Percentiles rank a stretch among this genome's conserved stretches.
Conservation (phyloP, 2,329 filamentous ascomycete genomes). For the Coniella lustricola region DNA sequence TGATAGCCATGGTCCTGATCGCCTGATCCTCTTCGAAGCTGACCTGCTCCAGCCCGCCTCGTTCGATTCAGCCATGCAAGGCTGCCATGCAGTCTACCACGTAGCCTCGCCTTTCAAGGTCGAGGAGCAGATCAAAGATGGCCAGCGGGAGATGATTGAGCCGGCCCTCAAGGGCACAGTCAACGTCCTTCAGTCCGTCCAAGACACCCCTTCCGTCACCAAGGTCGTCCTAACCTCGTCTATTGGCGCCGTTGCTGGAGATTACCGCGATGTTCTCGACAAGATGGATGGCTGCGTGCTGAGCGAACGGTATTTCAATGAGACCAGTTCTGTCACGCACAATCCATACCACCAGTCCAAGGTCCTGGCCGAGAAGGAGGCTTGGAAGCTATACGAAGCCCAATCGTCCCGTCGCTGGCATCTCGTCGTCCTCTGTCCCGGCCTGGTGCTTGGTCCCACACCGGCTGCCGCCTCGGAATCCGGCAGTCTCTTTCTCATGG, state of each 20-base stretch:
- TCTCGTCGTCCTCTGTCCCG: constrained; percentile 23
- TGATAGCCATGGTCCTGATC: constrained; percentile 12
- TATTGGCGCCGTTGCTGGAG: constrained; percentile 22
- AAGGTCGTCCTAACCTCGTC: constrained; percentile 23
- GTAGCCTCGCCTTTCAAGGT: constrained; percentile 28
- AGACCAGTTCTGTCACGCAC: constrained; percentile 20
- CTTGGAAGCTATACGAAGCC: constrained; percentile 19
- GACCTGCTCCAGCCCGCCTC: constrained; percentile 24
- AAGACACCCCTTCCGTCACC: constrained; percentile 19
- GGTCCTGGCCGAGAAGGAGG: constrained; percentile 22
- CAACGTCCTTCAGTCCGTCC: constrained; percentile 21
- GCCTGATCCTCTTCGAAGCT: constrained; percentile 24
- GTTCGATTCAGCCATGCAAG: constrained; percentile 23
- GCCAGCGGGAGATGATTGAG: constrained; percentile 21
- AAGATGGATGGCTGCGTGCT: constrained; percentile 17
- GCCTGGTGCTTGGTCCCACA: constrained; percentile 21
- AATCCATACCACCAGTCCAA: constrained; percentile 25
- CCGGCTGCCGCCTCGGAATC: constrained; percentile 20
- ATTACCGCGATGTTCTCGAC: constrained; percentile 20
- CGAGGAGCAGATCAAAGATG: constrained; percentile 21
- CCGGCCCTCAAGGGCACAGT: constrained; percentile 23
- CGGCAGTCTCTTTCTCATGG: constrained; percentile 22
- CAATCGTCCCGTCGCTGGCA: constrained; percentile 21
- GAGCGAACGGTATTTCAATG: constrained; percentile 21
- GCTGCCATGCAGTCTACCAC: constrained; percentile 27